A percentile compares a stretch with the other conserved stretches of the same genome.
Conservation (phyloP, 306 rosid species). For the Senna siamea region DNA sequence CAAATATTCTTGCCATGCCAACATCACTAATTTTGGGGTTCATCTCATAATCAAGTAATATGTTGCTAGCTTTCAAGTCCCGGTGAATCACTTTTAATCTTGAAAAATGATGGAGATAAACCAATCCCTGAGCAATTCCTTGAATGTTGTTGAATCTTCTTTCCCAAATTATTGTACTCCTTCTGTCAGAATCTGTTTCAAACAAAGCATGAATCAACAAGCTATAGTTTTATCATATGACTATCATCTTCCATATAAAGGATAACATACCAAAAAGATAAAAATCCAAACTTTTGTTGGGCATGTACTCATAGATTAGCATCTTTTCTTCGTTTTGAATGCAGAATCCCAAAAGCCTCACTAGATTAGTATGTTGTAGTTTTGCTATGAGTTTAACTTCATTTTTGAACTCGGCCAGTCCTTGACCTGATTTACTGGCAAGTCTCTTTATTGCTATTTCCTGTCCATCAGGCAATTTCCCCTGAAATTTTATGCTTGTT, state of each 20-base stretch:
- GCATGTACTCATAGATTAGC: slow-evolving; percentile 37
- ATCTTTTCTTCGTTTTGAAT: slow-evolving; percentile 45
- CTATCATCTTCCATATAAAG: background rate
- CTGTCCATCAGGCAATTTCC: slow-evolving; percentile 39
- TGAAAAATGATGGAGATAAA: slow-evolving; percentile 52
- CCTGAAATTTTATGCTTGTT: slow-evolving; percentile 9
- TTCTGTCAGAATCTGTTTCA: slow-evolving; percentile 26
- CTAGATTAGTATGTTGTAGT: slow-evolving; percentile 54
- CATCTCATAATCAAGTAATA: slow-evolving; percentile 49
- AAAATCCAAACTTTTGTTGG: slow-evolving; percentile 41
- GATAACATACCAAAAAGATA: slow-evolving; percentile 42
- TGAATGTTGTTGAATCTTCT: slow-evolving; percentile 42
- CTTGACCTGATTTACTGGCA: slow-evolving; percentile 47
- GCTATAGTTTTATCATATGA: no score
- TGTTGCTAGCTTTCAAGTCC: slow-evolving; percentile 47
- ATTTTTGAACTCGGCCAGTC: slow-evolving; percentile 47
- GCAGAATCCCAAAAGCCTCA: slow-evolving; percentile 51
- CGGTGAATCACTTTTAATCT: slow-evolving; percentile 47
- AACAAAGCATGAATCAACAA: no score
- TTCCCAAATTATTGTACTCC: slow-evolving; percentile 36
- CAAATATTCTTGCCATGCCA: slow-evolving; percentile 50
- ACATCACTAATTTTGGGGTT: slow-evolving; percentile 45
- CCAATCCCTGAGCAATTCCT: slow-evolving; percentile 50
- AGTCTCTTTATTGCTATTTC: slow-evolving; percentile 57
- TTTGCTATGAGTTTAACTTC: slow-evolving; percentile 48